Evolutionary conservation across 2,329 filamentous ascomycete genomes (phyloP), one percentile per base, ranked within the genome.

Genomic region (Microdochium bolleyi): DNA sequence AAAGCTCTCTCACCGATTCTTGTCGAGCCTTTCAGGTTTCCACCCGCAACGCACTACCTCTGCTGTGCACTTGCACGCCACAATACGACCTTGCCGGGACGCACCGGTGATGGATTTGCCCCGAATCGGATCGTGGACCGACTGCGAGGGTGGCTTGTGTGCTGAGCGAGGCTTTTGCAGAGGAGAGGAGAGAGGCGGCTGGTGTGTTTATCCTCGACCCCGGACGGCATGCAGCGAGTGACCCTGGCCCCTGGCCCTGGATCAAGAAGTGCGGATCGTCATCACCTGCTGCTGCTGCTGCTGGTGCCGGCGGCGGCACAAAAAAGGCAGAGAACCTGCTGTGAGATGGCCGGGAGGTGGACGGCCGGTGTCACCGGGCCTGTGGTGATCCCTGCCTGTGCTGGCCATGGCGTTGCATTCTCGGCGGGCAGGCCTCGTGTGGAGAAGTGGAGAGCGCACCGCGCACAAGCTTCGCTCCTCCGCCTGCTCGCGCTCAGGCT

Each of bases 1-100:
- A 34, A 34, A 8, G 30, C 30, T 14, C 9, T 46, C 41, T 46
- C 41, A 46, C 41, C 41, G 41, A 46, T 19, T 16, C 3, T 14
- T 9, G 34, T 5, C 34, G 4, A 16, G 34, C 13, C 37, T 41
- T 14, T 8, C 13, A 16, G 13, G 14, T 41, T 41, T 16, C 37
- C 37, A n/a, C n/a, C 7, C 16, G 37, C 37, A 16, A 41, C 14
- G 16, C 54, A 37, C 49, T 16, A 49, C 38, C 21, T 32, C 52
- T 49, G 30, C 51, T 48, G 27, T 32, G 54, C 34, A 13, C 22
- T 48, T 56, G 51, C 41, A 52, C 25, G 53, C 49, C 41, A 51
- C 37, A 57, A 53, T 56, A 51, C 11, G 22, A 46, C 41, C 41
- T 22, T 16, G 41, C 21, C 13, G 16, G 41, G 16, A 5, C 13